phyloP scores from a whole-genome alignment of 768 basidiomycete species.

The Lactarius psammicola region DNA sequence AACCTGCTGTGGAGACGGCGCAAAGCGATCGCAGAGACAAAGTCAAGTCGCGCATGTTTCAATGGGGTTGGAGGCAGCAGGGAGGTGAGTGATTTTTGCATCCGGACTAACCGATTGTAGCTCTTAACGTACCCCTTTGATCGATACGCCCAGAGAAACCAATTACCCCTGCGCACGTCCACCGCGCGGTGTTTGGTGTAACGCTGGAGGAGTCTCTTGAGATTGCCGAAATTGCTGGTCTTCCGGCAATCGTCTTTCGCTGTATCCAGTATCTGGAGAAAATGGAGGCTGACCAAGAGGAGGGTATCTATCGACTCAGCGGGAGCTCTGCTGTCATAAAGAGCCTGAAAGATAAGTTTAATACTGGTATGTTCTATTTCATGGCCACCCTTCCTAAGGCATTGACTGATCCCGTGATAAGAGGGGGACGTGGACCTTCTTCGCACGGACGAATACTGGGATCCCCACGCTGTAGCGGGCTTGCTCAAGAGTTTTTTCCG shows the following conservation, averaged over 20 bases:
- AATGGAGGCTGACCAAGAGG: slow-evolving; percentile 93
- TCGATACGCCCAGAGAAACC: slow-evolving; percentile 36
- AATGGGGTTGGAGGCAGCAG: slow-evolving; percentile 81
- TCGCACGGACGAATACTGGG: slow-evolving; percentile 89
- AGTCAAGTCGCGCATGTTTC: slow-evolving; percentile 85
- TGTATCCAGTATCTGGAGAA: slow-evolving; percentile 93
- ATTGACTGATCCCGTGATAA: slow-evolving; percentile 36
- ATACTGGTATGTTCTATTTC: slow-evolving; percentile 56
- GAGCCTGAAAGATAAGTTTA: slow-evolving; percentile 88
- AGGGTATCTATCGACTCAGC: slow-evolving; percentile 95
- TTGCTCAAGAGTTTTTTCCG: slow-evolving; percentile 91
- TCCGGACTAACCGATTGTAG: background rate
- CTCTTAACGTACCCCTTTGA: slow-evolving; percentile 16
- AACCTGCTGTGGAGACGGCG: slow-evolving; percentile 40
- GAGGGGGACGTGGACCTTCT: slow-evolving; percentile 97
- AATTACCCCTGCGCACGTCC: slow-evolving; percentile 41
- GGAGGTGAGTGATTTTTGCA: slow-evolving; percentile 19
- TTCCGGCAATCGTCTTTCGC: slow-evolving; percentile 94
- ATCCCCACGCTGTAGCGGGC: slow-evolving; percentile 96
- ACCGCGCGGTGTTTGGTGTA: slow-evolving; percentile 86
- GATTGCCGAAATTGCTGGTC: slow-evolving; percentile 82
- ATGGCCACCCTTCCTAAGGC: background rate
- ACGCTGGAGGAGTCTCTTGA: slow-evolving; percentile 84
- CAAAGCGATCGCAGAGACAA: slow-evolving; percentile 65
- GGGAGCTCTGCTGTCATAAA: slow-evolving; percentile 96